phyloP scores from a whole-genome alignment of 2,329 filamentous ascomycete species.

The Pseudopithomyces maydicus region DNA sequence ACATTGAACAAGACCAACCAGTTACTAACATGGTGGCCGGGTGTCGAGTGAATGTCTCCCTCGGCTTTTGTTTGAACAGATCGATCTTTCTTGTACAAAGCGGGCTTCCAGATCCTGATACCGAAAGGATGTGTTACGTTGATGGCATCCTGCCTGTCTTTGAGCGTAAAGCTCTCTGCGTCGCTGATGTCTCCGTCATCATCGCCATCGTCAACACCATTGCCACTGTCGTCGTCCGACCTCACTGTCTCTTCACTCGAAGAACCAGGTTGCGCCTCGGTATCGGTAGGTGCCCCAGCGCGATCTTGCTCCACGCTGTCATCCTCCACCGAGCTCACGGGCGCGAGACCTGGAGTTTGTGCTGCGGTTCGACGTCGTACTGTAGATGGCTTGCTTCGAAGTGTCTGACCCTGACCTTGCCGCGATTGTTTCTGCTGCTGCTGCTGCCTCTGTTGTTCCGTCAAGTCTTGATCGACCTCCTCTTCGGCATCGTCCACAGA shows the following conservation, averaged over 20 bases:
- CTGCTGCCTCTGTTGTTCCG: constrained; percentile 38
- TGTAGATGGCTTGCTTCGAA: constrained; percentile 58
- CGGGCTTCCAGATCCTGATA: constrained; percentile 98
- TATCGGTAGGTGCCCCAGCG: constrained; percentile 28
- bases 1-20: constrained; percentile 90
- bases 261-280: constrained; percentile 32
- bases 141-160: constrained; percentile 95
- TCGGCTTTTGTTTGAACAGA: constrained; percentile 97
- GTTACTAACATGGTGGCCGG: constrained; percentile 81
- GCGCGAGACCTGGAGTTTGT: constrained; percentile 52
- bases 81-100: constrained; percentile 94
- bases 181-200: constrained; percentile 81
- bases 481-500: constrained; percentile 86
- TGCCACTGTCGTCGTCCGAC: constrained; percentile 50
- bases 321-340: constrained; percentile 56
- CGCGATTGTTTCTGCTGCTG: constrained; percentile 23
- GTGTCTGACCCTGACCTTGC: constrained; percentile 36
- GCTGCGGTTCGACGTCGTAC: constrained; percentile 55
- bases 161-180: constrained; percentile 95
- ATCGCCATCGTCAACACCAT: constrained; percentile 63
- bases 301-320: constrained; percentile 43
- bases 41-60: constrained; percentile 94
- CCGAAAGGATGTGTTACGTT: constrained; percentile 99
- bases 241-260: constrained; percentile 47
- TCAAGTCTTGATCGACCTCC: constrained; percentile 75